phyloP scores from a whole-genome alignment of 2,329 filamentous ascomycete genomes.

The Penicillium sp. region DNA sequence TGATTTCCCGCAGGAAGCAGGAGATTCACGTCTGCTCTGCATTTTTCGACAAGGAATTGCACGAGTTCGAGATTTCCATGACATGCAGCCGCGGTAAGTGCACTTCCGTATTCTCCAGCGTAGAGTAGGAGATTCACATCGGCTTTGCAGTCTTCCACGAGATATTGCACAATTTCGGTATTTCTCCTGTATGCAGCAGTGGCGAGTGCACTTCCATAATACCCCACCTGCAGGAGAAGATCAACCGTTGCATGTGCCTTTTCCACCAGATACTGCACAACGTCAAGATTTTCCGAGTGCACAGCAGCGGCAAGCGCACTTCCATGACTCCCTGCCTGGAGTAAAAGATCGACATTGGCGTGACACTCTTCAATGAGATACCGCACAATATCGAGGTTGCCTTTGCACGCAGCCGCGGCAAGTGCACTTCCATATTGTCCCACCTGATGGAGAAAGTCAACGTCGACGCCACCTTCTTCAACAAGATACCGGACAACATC shows the following conservation, averaged over 20 bases:
- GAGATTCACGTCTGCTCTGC: constrained; percentile 5
- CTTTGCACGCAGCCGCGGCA: constrained; percentile 1
- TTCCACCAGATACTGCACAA: not conserved
- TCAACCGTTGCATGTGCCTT: not conserved
- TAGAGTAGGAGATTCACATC: not conserved
- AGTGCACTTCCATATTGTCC: constrained; percentile 3
- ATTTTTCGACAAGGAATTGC: constrained; percentile 6
- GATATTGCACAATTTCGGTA: too few species aligned
- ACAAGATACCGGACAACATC: too few species aligned
- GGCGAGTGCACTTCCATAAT: not conserved
- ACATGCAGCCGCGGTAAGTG: constrained; percentile 2
- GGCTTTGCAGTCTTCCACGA: too few species aligned
- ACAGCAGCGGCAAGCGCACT: constrained; percentile 4
- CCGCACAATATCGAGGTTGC: constrained; percentile 3
- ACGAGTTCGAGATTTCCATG: constrained; percentile 1
- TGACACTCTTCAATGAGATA: constrained; percentile 6
- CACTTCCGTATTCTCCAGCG: constrained; percentile 1
- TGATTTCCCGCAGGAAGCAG: not conserved
- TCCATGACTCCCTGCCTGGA: not conserved
- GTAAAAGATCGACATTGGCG: constrained; percentile 3
- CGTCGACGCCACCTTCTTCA: too few species aligned
- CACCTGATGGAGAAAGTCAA: not conserved
- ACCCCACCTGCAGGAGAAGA: not conserved
- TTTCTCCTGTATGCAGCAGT: not conserved
- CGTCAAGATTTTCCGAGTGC: not conserved